Evolutionary conservation across 257 asterid species (phyloP), one percentile per base, ranked within the genome.

Genomic region (Lycium barbarum): DNA sequence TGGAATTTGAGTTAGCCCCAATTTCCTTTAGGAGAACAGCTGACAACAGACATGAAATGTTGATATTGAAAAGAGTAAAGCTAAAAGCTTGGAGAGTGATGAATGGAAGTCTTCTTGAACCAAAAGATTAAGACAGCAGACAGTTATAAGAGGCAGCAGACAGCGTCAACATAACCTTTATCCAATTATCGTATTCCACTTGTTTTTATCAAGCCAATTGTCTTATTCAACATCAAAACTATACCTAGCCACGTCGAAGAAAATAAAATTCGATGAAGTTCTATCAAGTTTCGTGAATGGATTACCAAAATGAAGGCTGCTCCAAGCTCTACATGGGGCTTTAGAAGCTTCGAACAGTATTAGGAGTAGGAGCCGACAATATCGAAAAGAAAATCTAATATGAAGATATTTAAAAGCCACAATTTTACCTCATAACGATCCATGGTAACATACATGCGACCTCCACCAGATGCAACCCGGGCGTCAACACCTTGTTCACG

Each of bases 401-500:
- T 6, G 35, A 35, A 43, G 6, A 43, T 5, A 67, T 11, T 14
- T 17, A 80, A 70, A 81, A 17, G 14, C 20, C 22, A 72, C 38
- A 53, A 61, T 22, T 83, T 86, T 84, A 92, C 99, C 93, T 96
- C 99, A 62, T 96, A 96, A 59, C 99, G 95, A 85, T 96, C 98
- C 99, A 96, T 96, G 17, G 98, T 94, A 61, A 95, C 98, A 74
- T 93, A 92, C 99, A 96, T 96, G 33, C 99, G 98, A 58, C 99
- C 99, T 49, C 99, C 99, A 71, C 99, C 99, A 61, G 99, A 96
- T 84, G 99, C 99, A 90, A 92, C 80, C 89, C 86, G 91, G 13
- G 99, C 98, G 88, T 96, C 99, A 79, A 96, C 86, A 47, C 98
- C 99, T 36, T 93, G 92, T 72, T 66, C 96, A 0, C 98, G 93